Conservation (phyloP, 2,329 filamentous ascomycete species). For the Zymoseptoria passerinii region DNA sequence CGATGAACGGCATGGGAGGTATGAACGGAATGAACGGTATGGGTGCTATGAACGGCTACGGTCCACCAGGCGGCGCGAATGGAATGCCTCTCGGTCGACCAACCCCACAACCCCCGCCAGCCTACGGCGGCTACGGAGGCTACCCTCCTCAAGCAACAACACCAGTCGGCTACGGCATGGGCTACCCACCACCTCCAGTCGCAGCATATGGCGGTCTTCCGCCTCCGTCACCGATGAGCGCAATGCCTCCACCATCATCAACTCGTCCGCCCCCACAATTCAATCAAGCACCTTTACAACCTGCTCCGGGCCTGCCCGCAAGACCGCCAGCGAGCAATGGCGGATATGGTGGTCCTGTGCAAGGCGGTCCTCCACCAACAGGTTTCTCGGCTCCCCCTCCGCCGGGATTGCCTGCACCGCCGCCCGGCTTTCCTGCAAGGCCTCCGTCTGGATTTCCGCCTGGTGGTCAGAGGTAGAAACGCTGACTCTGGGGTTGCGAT, state of each 20-base stretch:
- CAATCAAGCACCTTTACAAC: slow-evolving; percentile 45
- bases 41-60: slow-evolving; percentile 13
- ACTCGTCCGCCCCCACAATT: slow-evolving; percentile 15
- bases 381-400: slow-evolving; percentile 34
- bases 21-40: slow-evolving; percentile 2
- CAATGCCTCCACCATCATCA: slow-evolving; percentile 9
- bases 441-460: slow-evolving; percentile 42
- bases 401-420: slow-evolving; percentile 37
- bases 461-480: slow-evolving; percentile 2
- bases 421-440: slow-evolving; percentile 26
- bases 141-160: neutral
- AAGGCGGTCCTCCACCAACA: slow-evolving; percentile 28
- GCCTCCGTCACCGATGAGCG: slow-evolving; percentile 10
- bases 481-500: neutral
- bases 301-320: slow-evolving; percentile 55
- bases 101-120: slow-evolving; percentile 14
- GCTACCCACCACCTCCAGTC: neutral
- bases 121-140: slow-evolving; percentile 8
- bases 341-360: slow-evolving; percentile 59
- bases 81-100: slow-evolving; percentile 25
- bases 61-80: slow-evolving; percentile 31
- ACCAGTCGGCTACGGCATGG: neutral
- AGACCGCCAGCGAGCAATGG: slow-evolving; percentile 61
- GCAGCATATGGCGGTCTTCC: slow-evolving; percentile 10
- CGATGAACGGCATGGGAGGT: slow-evolving; percentile 30